Evolutionary conservation across 208 protist species (phyloP).

Genomic region (Eutreptiella sp.): DNA sequence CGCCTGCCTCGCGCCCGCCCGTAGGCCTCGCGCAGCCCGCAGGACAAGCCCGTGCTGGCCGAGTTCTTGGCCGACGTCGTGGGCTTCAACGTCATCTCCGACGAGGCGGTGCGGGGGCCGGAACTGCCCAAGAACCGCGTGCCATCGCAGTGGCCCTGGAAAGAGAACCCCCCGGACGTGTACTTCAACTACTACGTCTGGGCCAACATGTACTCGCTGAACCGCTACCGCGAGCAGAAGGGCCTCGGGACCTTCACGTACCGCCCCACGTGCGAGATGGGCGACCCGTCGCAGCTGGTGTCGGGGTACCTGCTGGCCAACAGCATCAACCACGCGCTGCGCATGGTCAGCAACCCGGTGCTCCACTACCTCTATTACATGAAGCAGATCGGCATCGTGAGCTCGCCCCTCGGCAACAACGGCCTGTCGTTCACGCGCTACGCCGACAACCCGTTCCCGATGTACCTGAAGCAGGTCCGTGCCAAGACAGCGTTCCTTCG

Average conservation of each 20-base stretch:
- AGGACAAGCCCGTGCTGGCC: slow-evolving; percentile 63
- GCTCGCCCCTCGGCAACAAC: slow-evolving; percentile 95
- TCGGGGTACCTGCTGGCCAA: slow-evolving; percentile 86
- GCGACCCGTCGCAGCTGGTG: slow-evolving; percentile 73
- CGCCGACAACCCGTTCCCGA: slow-evolving; percentile 82
- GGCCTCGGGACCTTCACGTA: slow-evolving; percentile 72
- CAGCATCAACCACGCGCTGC: slow-evolving; percentile 90
- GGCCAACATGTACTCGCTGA: slow-evolving; percentile 91
- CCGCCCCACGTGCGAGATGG: slow-evolving; percentile 76
- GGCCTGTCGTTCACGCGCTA: slow-evolving; percentile 85
- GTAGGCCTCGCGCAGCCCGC: slow-evolving; percentile 82
- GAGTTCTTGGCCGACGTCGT: slow-evolving; percentile 79
- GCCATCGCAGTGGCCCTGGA: slow-evolving; percentile 54
- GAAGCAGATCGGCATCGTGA: slow-evolving; percentile 85
- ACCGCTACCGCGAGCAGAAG: slow-evolving; percentile 70
- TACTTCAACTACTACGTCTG: slow-evolving; percentile 97
- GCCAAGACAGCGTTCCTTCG: too few species aligned
- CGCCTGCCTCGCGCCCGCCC: too few species aligned
- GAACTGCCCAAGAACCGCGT: slow-evolving; percentile 15
- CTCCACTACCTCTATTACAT: slow-evolving; percentile 96
- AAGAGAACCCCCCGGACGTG: slow-evolving; percentile 80
- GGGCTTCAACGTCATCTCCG: slow-evolving; percentile 72
- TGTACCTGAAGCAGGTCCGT: slow-evolving; percentile 87
- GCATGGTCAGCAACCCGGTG: slow-evolving; percentile 81
- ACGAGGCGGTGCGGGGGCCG: slow-evolving; percentile 64